phyloP scores from a whole-genome alignment of 75 land plant genomes.

The Cunninghamia lanceolata region DNA sequence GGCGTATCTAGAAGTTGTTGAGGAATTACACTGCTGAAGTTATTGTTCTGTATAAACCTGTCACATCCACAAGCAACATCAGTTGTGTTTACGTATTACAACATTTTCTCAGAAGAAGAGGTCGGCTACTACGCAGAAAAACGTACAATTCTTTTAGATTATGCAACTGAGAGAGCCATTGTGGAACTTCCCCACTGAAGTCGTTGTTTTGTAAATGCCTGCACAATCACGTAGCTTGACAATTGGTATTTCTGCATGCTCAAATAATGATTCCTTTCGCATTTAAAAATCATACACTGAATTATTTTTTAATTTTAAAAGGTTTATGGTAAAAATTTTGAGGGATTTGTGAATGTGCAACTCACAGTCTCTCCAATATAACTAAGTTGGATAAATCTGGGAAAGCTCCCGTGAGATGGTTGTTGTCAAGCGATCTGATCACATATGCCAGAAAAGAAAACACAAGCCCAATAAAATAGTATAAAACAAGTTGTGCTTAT shows the following conservation, averaged over 20 bases:
- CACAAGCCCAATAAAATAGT: not conserved
- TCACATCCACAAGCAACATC: too few species aligned
- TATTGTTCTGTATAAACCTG: not conserved
- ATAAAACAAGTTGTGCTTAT: too few species aligned
- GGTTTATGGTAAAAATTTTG: not conserved
- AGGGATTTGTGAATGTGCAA: not conserved
- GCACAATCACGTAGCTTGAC: not conserved
- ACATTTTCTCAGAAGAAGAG: not conserved
- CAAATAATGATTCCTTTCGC: not conserved
- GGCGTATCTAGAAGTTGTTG: not conserved
- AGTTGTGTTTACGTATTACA: not conserved
- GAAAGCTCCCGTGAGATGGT: not conserved
- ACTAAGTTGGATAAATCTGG: not conserved
- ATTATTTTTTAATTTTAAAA: not conserved
- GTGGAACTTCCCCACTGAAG: not conserved
- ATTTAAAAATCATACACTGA: too few species aligned
- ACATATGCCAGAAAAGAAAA: not conserved
- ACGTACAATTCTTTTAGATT: not conserved
- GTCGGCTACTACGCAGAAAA: too few species aligned
- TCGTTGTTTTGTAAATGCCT: not conserved
- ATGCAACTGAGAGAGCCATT: not conserved
- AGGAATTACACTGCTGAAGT: constrained; percentile 5
- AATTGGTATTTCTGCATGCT: too few species aligned
- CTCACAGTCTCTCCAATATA: not conserved
- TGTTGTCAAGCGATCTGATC: not conserved